Base-by-base conservation (phyloP, 108 stramenopile genomes). In the Pseudonitzschia pungens region DNA sequence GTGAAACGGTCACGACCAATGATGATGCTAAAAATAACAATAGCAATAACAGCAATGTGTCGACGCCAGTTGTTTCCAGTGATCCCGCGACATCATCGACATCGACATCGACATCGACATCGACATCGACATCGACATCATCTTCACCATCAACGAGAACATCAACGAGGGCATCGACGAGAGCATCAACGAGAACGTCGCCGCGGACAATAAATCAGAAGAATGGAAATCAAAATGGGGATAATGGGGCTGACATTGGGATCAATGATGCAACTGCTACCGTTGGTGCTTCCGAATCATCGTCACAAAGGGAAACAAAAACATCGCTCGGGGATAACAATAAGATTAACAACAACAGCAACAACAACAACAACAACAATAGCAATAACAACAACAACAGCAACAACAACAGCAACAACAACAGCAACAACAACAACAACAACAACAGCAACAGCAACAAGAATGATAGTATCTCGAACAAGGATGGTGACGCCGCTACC, bases 241-340 rank as follows among this genome's bases (percentile, higher is more conserved):
- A 58, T 15, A 58, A 58, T 27, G 29, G 29, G 29, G 57, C 57
- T 58, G 29, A 31, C n/a, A 26, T 2, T 15, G 57, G 29, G 27
- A 58, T 14, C 57, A 58, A 58, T 26, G 33, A 33, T 33, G 60
- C 4, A n/a, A n/a, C 41, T 40, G 60, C 60, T 62, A 33, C 60
- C 4, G 60, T 28, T 62, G 60, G 27, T 4, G 24, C n/a, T 55
- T 26, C 45, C 45, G 45, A 48, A 48, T 48, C 45, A 48, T 48
- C 45, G 18, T 11, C 45, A 11, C 45, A 48, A 48, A 48, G 45
- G 45, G 45, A 48, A 48, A 48, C 14, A 11, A 48, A 2, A 48
- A 18, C 45, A 18, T 48, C 45, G 45, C 14, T 14, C 10, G 45
- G 45, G 45, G 45, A 48, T 48, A 48, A 48, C 14, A n/a, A 28